Conservation (phyloP, 2,329 filamentous ascomycete genomes). For the Seiridium unicorne region DNA sequence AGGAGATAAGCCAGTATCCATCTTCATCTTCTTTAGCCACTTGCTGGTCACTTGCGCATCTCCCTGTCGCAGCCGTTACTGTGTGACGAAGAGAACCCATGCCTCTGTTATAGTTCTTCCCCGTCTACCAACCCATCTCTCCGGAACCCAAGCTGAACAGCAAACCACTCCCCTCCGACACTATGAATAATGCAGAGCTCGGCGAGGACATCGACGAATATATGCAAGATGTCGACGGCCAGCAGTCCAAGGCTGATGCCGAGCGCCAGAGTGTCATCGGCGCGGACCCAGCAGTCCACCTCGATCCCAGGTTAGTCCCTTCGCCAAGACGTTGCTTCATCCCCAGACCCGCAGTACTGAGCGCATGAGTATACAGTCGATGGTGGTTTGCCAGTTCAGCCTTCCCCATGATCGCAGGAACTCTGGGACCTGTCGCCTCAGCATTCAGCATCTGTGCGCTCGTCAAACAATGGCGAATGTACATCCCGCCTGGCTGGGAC, state of each 20-base stretch:
- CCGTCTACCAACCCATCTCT: not conserved
- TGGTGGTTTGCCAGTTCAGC: slow-evolving; percentile 66
- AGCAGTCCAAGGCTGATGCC: slow-evolving; percentile 17
- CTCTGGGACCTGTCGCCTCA: slow-evolving; percentile 82
- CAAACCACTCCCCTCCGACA: slow-evolving; percentile 12
- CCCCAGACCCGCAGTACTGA: not conserved
- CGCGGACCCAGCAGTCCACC: slow-evolving; percentile 36
- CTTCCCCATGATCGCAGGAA: slow-evolving; percentile 79
- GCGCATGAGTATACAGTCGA: slow-evolving; percentile 35
- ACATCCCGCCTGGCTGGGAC: slow-evolving; percentile 43
- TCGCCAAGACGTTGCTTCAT: not conserved
- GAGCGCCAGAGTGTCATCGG: slow-evolving; percentile 26
- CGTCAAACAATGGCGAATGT: slow-evolving; percentile 75
- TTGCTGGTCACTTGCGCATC: too few relatives aligned
- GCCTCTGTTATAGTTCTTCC: not conserved
- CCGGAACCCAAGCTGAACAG: not conserved
- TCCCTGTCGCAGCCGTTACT: not conserved
- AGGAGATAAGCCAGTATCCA: not conserved
- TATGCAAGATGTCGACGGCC: slow-evolving; percentile 22
- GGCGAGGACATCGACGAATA: slow-evolving; percentile 34
- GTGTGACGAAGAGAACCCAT: slow-evolving; percentile 3
- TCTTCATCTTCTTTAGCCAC: not conserved
- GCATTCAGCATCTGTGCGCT: slow-evolving; percentile 84
- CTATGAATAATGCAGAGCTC: slow-evolving; percentile 41
- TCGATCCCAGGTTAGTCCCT: slow-evolving; percentile 40